Evolutionary conservation across 179 eudicot genomes (phyloP).

Genomic region (Amaranthus tricolor): DNA sequence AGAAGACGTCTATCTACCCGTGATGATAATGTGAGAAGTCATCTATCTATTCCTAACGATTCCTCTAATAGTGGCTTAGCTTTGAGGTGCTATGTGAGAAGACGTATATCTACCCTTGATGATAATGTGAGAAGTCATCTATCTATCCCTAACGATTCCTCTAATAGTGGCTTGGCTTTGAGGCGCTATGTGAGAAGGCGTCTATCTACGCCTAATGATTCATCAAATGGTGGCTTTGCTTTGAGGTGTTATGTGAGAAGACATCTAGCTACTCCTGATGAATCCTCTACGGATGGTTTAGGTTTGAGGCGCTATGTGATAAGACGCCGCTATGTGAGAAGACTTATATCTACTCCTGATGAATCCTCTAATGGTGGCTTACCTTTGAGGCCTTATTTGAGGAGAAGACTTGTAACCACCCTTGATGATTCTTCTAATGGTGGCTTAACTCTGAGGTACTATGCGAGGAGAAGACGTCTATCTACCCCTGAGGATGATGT

Average conservation of each 20-base stretch:
- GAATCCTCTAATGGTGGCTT: neutral
- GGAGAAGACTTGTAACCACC: too few relatives aligned
- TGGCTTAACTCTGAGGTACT: too few relatives aligned
- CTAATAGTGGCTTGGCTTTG: conserved; percentile 13
- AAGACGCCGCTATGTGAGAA: conserved; percentile 22
- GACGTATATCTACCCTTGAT: conserved; percentile 43
- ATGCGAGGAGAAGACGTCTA: conserved; percentile 23
- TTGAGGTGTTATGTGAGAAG: conserved; percentile 12
- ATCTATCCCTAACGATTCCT: too few relatives aligned
- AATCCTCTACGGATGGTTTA: conserved; percentile 49
- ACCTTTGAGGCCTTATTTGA: conserved; percentile 36
- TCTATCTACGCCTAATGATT: too few relatives aligned
- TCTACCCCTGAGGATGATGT: conserved; percentile 42
- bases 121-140: conserved; percentile 22
- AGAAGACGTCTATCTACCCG: too few relatives aligned
- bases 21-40: conserved; percentile 16
- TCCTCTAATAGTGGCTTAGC: conserved; percentile 46
- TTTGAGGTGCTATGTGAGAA: conserved; percentile 42
- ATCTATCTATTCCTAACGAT: conserved; percentile 45
- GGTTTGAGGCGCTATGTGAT: conserved; percentile 34
- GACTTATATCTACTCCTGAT: conserved; percentile 43
- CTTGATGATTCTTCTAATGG: too few relatives aligned
- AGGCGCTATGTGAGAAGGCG: conserved; percentile 28
- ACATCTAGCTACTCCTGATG: conserved; percentile 44
- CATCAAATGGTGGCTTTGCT: too few relatives aligned